Base-by-base conservation (phyloP, 805 yeast species). In the Nakazawaea siamensis region DNA sequence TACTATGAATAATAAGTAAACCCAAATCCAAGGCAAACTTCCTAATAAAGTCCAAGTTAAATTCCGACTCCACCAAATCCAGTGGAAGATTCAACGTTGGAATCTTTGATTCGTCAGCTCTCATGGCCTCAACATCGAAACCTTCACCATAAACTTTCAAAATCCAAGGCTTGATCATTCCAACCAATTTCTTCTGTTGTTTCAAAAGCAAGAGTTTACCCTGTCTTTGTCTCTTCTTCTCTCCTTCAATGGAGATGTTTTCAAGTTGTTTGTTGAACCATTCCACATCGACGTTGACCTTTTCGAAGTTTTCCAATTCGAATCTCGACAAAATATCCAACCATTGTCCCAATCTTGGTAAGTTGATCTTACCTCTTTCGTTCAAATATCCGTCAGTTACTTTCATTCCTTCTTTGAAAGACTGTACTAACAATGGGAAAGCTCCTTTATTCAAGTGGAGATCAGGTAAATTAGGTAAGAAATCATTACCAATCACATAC, bases 401-500 rank as follows among this genome's bases (percentile, higher is more conserved):
- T 45, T 70, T 68, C 51, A 92, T 64, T 18, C 88, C 76, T 49
- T 76, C 77, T 55, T 88, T 92, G 62, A 92, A 92, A 12, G 96
- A 80, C 43, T 80, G 85, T 46, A 92, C 66, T 49, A 92, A 67
- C 20, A 87, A 70, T n/a, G 97, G 95, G 63, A 92, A 83, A 1
- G 97, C 98, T 47, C 97, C 97, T 48, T 88, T 92, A 53, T 87
- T 88, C 45, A 92, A 70, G 54, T 85, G 88, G 47, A 92, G 67
- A 57, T 88, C 95, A 0, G 99, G 98, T 47, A 94, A 70, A 54
- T 92, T 85, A 18, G 99, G 98, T 51, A 92, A 70, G 76, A 92
- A 92, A 69, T 92, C 99, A 53, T 92, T 92, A 49, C 99, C 99
- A 48, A 92, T 85, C 42, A 92, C 95, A 52, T 85, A 88, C 80